These are phyloP conservation scores for Phlebiopsis flavidoalba DNA, from an alignment of 768 basidiomycete species.

Conservation along the genomic window DNA sequence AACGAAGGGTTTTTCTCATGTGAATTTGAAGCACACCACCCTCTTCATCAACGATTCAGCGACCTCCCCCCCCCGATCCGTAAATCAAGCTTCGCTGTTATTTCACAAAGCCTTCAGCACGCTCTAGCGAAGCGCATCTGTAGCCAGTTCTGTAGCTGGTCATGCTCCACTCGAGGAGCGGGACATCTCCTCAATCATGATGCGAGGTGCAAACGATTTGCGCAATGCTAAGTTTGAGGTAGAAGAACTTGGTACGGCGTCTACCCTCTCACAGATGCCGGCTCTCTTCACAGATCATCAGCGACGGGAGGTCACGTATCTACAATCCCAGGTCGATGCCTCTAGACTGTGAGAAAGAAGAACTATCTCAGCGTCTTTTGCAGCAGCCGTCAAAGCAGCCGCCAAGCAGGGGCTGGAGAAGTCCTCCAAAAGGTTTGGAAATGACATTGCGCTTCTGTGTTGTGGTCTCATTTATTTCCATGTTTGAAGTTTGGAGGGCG, in stretches of 20 bases:
- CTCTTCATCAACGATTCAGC: background rate
- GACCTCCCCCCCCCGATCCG: background rate
- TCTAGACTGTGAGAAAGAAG: slow-evolving; percentile 21
- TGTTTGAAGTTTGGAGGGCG: slow-evolving; percentile 14
- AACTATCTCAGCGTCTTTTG: slow-evolving; percentile 17
- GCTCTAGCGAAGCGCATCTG: slow-evolving; percentile 22
- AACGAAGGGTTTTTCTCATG: background rate
- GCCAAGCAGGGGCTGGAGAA: slow-evolving; percentile 20
- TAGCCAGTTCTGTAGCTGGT: slow-evolving; percentile 13
- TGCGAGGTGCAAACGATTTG: slow-evolving; percentile 23
- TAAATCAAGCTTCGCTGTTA: background rate
- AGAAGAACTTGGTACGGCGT: slow-evolving; percentile 20
- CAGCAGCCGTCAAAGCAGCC: slow-evolving; percentile 19
- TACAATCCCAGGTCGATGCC: slow-evolving; percentile 18
- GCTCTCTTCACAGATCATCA: slow-evolving; percentile 1
- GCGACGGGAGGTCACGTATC: slow-evolving; percentile 19
- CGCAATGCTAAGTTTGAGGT: slow-evolving; percentile 20
- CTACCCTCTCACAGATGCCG: background rate
- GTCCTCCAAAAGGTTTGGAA: slow-evolving; percentile 17
- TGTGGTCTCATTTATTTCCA: no score
- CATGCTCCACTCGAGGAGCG: slow-evolving; percentile 14
- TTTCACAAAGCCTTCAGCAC: background rate
- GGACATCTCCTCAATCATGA: slow-evolving; percentile 25
- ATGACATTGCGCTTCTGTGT: background rate
- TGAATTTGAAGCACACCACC: background rate